Evolutionary conservation across 257 asterid species (phyloP).

Genomic region (Leonotis leonurus): DNA sequence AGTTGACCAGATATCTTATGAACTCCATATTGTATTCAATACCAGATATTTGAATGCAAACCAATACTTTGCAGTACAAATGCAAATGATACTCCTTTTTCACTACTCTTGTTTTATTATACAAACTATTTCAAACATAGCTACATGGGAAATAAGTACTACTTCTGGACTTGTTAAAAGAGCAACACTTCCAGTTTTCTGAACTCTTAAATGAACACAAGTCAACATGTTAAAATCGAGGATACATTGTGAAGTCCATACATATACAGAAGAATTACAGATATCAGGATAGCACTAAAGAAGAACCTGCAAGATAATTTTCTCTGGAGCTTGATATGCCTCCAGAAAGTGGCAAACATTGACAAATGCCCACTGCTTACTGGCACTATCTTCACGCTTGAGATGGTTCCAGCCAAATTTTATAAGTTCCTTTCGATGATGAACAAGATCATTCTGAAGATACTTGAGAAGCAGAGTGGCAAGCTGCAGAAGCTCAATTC

Average conservation of each 20-base stretch:
- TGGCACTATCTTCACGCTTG: conserved; percentile 98
- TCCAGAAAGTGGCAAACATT: conserved; percentile 98
- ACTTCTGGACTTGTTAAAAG: background rate
- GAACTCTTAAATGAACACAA: background rate
- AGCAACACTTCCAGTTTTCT: conserved; percentile 2
- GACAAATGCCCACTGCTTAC: conserved; percentile 99
- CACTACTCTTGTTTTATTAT: background rate
- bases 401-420: conserved; percentile 99
- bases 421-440: conserved; percentile 91
- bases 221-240: background rate
- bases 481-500: conserved; percentile 99
- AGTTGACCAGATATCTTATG: background rate
- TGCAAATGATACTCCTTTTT: background rate
- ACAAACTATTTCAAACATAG: background rate
- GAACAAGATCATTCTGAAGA: conserved; percentile 96
- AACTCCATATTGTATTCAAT: background rate
- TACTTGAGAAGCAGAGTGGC: conserved; percentile 96
- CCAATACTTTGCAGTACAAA: background rate
- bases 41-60: background rate
- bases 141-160: background rate
- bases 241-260: background rate
- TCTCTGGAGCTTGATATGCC: conserved; percentile 99
- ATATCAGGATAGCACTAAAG: background rate
- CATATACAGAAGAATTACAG: background rate
- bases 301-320: conserved; percentile 91